phyloP scores from a whole-genome alignment of 2,329 filamentous ascomycete genomes.

The Ambrosiella cleistominuta region DNA sequence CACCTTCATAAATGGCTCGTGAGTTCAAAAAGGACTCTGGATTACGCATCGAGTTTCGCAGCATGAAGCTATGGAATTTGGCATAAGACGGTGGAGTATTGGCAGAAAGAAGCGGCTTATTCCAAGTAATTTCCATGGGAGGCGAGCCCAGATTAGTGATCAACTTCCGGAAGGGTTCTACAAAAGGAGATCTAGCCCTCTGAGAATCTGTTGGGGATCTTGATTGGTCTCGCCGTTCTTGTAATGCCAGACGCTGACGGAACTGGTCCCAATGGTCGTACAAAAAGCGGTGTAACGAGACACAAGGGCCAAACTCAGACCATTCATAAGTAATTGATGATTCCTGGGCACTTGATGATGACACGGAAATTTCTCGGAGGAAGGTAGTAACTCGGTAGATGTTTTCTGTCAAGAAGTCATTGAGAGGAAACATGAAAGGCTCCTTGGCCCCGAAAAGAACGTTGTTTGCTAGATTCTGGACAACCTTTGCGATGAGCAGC shows the following conservation, averaged over 20 bases:
- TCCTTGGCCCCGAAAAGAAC: conserved; percentile 56
- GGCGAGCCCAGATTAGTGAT: conserved; percentile 51
- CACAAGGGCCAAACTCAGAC: conserved; percentile 54
- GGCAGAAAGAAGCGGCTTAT: conserved; percentile 44
- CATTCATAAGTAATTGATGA: conserved; percentile 27
- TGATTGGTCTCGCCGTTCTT: conserved; percentile 39
- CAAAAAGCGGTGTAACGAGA: conserved; percentile 48
- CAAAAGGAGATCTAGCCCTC: conserved; percentile 35
- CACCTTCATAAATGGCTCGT: conserved; percentile 51
- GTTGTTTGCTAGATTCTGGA: conserved; percentile 56
- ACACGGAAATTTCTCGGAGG: conserved; percentile 46
- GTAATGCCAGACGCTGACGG: conserved; percentile 42
- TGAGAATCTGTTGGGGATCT: conserved; percentile 35
- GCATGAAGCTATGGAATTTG: conserved; percentile 55
- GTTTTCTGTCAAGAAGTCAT: conserved; percentile 50
- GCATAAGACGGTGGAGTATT: conserved; percentile 49
- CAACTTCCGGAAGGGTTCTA: conserved; percentile 42
- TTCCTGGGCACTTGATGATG: conserved; percentile 28
- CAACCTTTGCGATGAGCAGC: conserved; percentile 51
- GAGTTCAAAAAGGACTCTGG: conserved; percentile 47
- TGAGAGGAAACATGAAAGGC: conserved; percentile 54
- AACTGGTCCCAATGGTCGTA: conserved; percentile 59
- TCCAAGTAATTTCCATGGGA: conserved; percentile 52
- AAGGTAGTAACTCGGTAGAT: conserved; percentile 52
- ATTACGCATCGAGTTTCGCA: conserved; percentile 47